These are phyloP conservation scores for Skeletonema costatum DNA, from an alignment of 108 stramenopile genomes.

Conservation along the genomic window DNA sequence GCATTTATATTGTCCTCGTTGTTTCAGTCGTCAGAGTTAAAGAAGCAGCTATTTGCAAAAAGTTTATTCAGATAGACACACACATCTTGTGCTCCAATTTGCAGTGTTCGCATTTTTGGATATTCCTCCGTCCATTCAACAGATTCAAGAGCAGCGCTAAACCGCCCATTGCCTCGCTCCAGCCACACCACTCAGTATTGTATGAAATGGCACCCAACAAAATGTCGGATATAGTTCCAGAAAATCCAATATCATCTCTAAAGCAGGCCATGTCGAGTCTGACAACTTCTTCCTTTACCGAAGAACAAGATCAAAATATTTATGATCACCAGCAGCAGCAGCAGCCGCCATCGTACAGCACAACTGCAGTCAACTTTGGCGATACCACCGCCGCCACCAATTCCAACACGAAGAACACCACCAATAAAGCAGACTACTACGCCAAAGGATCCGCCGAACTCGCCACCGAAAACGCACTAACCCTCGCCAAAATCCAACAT, in stretches of 20 bases:
- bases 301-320: not conserved
- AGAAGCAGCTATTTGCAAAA: too few species aligned
- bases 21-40: too few species aligned
- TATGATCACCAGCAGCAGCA: not conserved
- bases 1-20: too few species aligned
- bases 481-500: constrained; percentile 69
- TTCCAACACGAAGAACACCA: too few species aligned
- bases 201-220: not conserved
- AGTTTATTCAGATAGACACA: too few species aligned
- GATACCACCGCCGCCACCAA: not conserved
- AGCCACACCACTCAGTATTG: too few species aligned
- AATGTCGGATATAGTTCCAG: not conserved
- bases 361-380: not conserved
- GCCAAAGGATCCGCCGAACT: constrained; percentile 66
- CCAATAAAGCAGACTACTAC: constrained; percentile 47
- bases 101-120: too few species aligned
- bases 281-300: not conserved
- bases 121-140: too few species aligned
- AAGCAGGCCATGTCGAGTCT: not conserved
- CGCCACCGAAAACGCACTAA: constrained; percentile 64
- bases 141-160: too few species aligned
- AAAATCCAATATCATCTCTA: not conserved
- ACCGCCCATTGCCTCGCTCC: too few species aligned
- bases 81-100: too few species aligned
- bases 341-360: not conserved